These are phyloP conservation scores for Fomitopsis schrenkii DNA, from an alignment of 1,284 basidiomycete genomes.

Conservation along the genomic window DNA sequence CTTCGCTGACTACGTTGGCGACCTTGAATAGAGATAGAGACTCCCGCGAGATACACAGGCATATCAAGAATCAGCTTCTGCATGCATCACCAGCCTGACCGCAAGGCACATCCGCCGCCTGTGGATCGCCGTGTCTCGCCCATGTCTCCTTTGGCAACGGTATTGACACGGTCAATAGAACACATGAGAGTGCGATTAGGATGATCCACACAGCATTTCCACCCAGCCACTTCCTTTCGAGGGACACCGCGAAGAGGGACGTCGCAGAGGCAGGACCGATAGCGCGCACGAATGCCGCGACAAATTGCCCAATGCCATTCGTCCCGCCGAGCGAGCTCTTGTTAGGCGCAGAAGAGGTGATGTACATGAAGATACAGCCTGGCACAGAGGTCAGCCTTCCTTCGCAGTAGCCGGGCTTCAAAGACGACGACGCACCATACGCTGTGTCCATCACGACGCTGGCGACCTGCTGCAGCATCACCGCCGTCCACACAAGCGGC, in stretches of 20 bases:
- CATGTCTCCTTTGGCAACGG: conserved; percentile 20
- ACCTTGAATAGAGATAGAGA: too few relatives aligned
- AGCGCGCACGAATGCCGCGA: conserved; percentile 48
- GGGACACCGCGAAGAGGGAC: conserved; percentile 66
- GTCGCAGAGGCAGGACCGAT: conserved; percentile 70
- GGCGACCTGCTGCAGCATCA: conserved; percentile 27
- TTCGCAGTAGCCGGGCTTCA: neutral
- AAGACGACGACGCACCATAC: conserved; percentile 27
- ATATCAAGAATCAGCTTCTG: too few relatives aligned
- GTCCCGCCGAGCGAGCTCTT: conserved; percentile 69
- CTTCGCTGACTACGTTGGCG: too few relatives aligned
- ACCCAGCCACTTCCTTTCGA: conserved; percentile 37
- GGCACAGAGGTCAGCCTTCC: neutral
- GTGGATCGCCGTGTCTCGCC: neutral
- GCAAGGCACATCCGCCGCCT: neutral
- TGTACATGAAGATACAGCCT: conserved; percentile 42
- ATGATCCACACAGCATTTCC: conserved; percentile 31
- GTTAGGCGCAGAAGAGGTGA: conserved; percentile 56
- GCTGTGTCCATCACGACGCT: conserved; percentile 30
- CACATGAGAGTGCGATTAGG: conserved; percentile 18
- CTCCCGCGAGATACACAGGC: too few relatives aligned
- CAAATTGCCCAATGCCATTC: conserved; percentile 51
- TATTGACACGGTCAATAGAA: conserved; percentile 15
- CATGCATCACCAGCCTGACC: too few relatives aligned
- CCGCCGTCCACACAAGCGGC: conserved; percentile 24